Evolutionary conservation across 2,329 filamentous ascomycete species (phyloP), one percentile per base, ranked within the genome.

Genomic region (Hirsutella thompsonii): DNA sequence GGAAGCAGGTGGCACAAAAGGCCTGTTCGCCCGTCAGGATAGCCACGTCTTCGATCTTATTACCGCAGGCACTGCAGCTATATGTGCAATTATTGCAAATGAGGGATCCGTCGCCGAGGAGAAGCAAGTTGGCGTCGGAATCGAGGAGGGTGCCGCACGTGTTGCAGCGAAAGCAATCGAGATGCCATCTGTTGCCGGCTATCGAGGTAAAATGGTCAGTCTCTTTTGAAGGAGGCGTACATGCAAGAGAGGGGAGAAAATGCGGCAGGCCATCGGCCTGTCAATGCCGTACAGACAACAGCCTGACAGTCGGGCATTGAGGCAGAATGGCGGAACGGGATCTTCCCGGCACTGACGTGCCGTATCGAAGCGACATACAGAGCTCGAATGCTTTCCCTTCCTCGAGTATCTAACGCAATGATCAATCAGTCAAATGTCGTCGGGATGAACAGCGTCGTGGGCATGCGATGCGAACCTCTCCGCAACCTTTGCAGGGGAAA

Each of bases 11-110:
- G 35, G 89, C 88, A 64, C 92, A 98, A 60, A 95, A 98, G 36
- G 92, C 92, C 65, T 98, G 90, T 56, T 98, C 92, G 49, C 92
- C 92, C 0, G 92, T 98, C 50, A 98, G 71, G 60, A 98, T 98
- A 48, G 92, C 92, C 47, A 96, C 72, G 59, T 98, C 92, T 60
- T 98, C 92, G 51, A 98, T 98, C 70, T 98, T 98, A 69, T 94
- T 90, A 44, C 81, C 80, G 63, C 92, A 98, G 41, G 89, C 89
- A 62, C 81, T 94, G 70, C 92, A 98, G 71, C 89, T 95, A 63
- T 98, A 98, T 41, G 92, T 96, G 68, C 92, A 98, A 64, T 95
- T 94, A 68, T 94, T 96, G 73, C 92, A 98, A 53, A 98, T 96
- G 50, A 98, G 78, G 16, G 90, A 96, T 49, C 92, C 92, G 66